Base-by-base conservation (phyloP, 257 asterid genomes). In the Solanum virginianum region DNA sequence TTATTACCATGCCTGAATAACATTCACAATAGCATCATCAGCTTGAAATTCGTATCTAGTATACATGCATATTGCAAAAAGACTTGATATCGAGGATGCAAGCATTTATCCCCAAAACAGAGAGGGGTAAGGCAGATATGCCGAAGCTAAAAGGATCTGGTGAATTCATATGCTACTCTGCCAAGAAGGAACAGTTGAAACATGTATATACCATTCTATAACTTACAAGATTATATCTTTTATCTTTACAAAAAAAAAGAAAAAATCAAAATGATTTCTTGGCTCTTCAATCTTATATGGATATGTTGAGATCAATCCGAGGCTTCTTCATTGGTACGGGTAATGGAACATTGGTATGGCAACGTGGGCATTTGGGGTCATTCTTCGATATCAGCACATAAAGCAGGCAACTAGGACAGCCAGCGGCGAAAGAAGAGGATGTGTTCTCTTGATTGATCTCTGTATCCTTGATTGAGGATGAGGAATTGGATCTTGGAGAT, bases 341-440 rank as follows among this genome's bases (percentile, higher is more conserved):
- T 71, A 88, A 81, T 3, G 97, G 97, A 20, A 95, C 94, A 7
- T 88, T 45, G 1, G 85, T 54, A 62, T 84, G 87, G 86, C 99
- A 95, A 1, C 97, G 88, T 8, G 99, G 99, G 89, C 99, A 95
- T 80, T 57, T 89, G 0, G 98, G 99, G 22, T 91, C 85, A 79
- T 55, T 86, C 80, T 53, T 88, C 0, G 95, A 85, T 59, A 94
- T 90, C 29, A 95, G 89, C 24, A 95, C 98, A 2, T 94, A 95
- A 6, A 93, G 90, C 43, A 93, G 84, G 74, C 99, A 95, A 55
- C 90, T 84, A 3, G 97, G 98, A 90, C 99, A 95, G 0, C 97
- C 97, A 1, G 93, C 93, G 4, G 99, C 99, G 20, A 92, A 90
- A 0, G 95, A 87, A 17, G 89, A 83, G 15, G 92, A 65, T 3